phyloP scores from a whole-genome alignment of 176 grass and related monocot species.

The Eragrostis nindensis region DNA sequence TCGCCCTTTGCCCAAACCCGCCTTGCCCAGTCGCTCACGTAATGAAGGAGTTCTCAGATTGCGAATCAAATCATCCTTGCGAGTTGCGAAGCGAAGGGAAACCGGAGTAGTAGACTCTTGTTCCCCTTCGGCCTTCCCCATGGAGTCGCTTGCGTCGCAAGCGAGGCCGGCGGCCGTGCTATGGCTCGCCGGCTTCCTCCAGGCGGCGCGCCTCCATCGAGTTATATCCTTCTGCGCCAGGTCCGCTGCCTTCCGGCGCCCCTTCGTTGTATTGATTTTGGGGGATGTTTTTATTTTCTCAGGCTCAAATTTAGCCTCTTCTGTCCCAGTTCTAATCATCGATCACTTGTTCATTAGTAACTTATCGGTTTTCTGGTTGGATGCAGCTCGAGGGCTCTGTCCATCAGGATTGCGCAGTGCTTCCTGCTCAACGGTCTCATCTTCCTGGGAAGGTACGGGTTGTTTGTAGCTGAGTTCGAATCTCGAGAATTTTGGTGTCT shows the following conservation, averaged over 20 bases:
- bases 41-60: rapidly evolving
- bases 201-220: slow-evolving; percentile 78
- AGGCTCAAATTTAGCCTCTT: background rate
- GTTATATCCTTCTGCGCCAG: slow-evolving; percentile 75
- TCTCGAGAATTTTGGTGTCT: background rate
- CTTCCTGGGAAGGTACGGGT: slow-evolving; percentile 86
- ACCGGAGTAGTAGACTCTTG: background rate
- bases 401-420: slow-evolving; percentile 79
- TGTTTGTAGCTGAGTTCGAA: slow-evolving; percentile 29
- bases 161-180: slow-evolving; percentile 62
- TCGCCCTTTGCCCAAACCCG: background rate
- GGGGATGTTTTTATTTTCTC: background rate
- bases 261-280: background rate
- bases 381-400: slow-evolving; percentile 70
- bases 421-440: slow-evolving; percentile 93
- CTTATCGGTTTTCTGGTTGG: slow-evolving; percentile 15
- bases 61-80: background rate
- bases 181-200: slow-evolving; percentile 85
- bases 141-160: slow-evolving; percentile 68
- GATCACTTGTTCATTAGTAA: slow-evolving; percentile 14
- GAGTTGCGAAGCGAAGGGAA: background rate
- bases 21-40: background rate
- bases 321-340: background rate
- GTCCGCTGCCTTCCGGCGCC: slow-evolving; percentile 22
- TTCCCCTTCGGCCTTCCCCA: slow-evolving; percentile 30